Base-by-base conservation (phyloP, 352 stramenopile species). In the Pythium dissotocum region DNA sequence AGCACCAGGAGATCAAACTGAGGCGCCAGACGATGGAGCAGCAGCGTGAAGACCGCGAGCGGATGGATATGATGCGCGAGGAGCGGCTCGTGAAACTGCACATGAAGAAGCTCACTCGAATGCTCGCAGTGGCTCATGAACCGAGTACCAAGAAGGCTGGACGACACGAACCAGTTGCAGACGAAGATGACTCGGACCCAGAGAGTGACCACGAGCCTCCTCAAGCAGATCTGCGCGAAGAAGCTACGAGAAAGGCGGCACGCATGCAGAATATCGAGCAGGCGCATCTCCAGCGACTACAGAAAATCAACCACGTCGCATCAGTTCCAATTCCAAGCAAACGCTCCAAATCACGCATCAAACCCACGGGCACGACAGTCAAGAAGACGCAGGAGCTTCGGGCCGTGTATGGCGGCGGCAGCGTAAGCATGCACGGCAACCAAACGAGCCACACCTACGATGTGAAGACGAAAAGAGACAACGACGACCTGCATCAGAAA, bases 61-160 rank as follows among this genome's bases (percentile, higher is more conserved):
- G 82, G 14, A 73, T 85, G 24, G 69, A 77, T 0, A 91, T 95
- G 85, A 67, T 74, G 53, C 78, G 83, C n/a, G 87, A 94, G 65
- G 87, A 95, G 69, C 66, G 85, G 18, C 78, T 89, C 9, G 65
- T 75, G 21, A 71, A 79, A 24, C 28, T 95, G 2, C 63, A 82
- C 13, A 52, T 75, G 18, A 91, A 93, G 63, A 67, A 83, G 57
- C 66, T 71, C 12, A 33, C 18, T 55, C 69, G 77, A 12, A 35
- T 60, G 7, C 46, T 53, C 12, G 46, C 46, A 13, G 46, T 10
- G 30, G n/a, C 6, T 10, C 7, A 16, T 12, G 46, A 53, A 10
- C 16, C 18, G n/a, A 53, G 46, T n/a, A n/a, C 1, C 4, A 53
- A 30, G 46, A 53, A 53, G n/a, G 46, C 46, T 6, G 46, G 12